Percentiles rank a stretch among this genome's conserved stretches.
Conservation (phyloP, 1,284 basidiomycete genomes). For the Cryptococcus jaspeensis region DNA sequence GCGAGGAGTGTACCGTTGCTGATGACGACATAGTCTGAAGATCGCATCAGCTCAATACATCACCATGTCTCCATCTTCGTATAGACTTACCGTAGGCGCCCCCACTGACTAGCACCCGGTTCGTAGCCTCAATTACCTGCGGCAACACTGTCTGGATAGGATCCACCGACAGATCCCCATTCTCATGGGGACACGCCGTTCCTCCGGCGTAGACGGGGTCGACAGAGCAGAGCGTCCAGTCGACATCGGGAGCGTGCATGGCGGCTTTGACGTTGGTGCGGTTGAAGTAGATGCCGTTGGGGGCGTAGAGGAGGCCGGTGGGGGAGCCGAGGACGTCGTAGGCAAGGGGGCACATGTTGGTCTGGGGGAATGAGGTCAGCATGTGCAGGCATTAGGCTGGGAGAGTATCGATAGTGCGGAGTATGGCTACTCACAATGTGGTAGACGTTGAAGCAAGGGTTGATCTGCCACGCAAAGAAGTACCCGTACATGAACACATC, state of each 20-base stretch:
- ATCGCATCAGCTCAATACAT: too few species aligned
- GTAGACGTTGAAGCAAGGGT: conserved; percentile 74
- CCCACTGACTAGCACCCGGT: conserved; percentile 66
- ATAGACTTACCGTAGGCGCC: conserved; percentile 53
- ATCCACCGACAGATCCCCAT: conserved; percentile 60
- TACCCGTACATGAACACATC: conserved; percentile 67
- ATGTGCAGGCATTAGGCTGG: not conserved
- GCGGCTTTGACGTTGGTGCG: conserved; percentile 66
- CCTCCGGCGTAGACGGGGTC: conserved; percentile 58
- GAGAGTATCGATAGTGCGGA: too few species aligned
- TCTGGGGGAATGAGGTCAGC: not conserved
- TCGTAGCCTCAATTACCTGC: conserved; percentile 60
- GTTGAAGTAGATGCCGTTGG: conserved; percentile 61
- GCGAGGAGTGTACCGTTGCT: conserved; percentile 32
- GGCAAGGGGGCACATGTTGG: conserved; percentile 57
- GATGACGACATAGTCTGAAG: too few species aligned
- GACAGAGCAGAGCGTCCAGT: conserved; percentile 65
- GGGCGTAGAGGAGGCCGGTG: conserved; percentile 47
- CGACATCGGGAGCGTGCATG: conserved; percentile 66
- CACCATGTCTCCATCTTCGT: too few species aligned
- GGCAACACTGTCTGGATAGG: conserved; percentile 46
- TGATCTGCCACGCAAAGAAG: conserved; percentile 60
- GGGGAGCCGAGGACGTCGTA: conserved; percentile 78
- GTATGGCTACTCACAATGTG: conserved; percentile 60
- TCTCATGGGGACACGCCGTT: conserved; percentile 28